These are phyloP conservation scores for Nitzschia sp. DNA, from an alignment of 108 stramenopile species.

Conservation along the genomic window DNA sequence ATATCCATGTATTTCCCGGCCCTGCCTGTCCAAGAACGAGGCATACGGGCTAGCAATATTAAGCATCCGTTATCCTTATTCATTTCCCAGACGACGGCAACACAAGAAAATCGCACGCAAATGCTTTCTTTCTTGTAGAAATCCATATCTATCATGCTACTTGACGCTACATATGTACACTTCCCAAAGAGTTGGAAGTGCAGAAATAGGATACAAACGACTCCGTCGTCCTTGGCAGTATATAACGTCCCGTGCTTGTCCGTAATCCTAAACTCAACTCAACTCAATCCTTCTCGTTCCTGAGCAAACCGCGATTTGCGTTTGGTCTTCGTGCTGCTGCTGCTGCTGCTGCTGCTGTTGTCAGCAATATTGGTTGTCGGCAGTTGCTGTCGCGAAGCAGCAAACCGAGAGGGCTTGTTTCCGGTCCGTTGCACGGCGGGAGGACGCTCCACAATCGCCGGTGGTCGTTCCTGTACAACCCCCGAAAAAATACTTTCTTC, in stretches of 20 bases:
- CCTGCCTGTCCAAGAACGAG: constrained; percentile 2
- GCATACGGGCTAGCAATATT: background rate
- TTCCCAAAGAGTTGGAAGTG: too few relatives aligned
- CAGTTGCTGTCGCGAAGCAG: background rate
- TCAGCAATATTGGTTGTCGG: background rate
- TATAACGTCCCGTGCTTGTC: background rate
- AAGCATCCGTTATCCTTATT: background rate
- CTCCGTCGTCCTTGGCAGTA: background rate
- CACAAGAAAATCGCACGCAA: background rate
- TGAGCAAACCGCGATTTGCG: constrained; percentile 16
- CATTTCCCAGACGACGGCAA: background rate
- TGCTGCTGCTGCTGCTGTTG: background rate
- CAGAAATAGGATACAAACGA: background rate
- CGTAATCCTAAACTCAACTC: background rate
- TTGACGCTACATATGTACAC: background rate
- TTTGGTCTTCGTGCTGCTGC: too few relatives aligned
- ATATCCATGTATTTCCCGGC: constrained; percentile 6
- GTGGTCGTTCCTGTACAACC: constrained; percentile 5
- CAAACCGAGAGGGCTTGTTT: background rate
- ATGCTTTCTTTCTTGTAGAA: background rate
- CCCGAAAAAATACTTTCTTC: background rate
- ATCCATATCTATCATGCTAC: background rate
- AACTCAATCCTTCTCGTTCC: background rate
- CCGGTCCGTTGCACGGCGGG: background rate
- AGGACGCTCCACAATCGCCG: background rate